phyloP scores from a whole-genome alignment of 768 basidiomycete genomes.

The Lentinus tigrinus region DNA sequence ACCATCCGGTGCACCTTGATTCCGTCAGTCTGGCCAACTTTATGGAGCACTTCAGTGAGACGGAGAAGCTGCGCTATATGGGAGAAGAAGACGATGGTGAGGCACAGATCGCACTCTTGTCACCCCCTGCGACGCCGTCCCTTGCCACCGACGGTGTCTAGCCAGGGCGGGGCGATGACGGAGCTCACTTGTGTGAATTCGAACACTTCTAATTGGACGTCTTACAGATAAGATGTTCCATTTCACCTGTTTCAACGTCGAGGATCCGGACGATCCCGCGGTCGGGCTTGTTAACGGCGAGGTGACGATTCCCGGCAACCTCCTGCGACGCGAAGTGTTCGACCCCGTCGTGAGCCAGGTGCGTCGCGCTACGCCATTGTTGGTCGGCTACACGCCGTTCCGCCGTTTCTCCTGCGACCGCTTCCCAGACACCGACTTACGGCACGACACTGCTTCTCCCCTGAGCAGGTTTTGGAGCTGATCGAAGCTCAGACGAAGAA shows the following conservation, averaged over 20 bases:
- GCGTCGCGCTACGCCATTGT: constrained; percentile 19
- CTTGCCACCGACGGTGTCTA: not conserved
- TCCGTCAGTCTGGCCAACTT: constrained; percentile 80
- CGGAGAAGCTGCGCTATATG: constrained; percentile 77
- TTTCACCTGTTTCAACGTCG: constrained; percentile 88
- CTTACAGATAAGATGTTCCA: constrained; percentile 76
- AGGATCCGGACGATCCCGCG: constrained; percentile 75
- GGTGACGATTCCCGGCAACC: constrained; percentile 75
- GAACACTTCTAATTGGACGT: not conserved
- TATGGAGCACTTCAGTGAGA: constrained; percentile 87
- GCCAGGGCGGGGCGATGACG: not conserved
- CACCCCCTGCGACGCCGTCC: not conserved
- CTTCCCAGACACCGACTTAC: constrained; percentile 1
- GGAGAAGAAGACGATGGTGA: constrained; percentile 76
- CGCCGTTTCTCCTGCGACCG: not conserved
- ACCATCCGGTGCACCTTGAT: constrained; percentile 85
- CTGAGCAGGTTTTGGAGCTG: constrained; percentile 64
- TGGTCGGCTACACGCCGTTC: constrained; percentile 6
- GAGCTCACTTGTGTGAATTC: not conserved
- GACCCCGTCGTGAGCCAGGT: constrained; percentile 85
- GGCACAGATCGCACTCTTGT: constrained; percentile 17
- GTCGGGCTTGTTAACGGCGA: constrained; percentile 84
- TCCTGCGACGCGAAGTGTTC: constrained; percentile 81
- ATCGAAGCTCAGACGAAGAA: constrained; percentile 73
- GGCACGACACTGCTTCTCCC: constrained; percentile 17